Conservation (phyloP, 352 stramenopile species). For the Paralagenidium karlingii region DNA sequence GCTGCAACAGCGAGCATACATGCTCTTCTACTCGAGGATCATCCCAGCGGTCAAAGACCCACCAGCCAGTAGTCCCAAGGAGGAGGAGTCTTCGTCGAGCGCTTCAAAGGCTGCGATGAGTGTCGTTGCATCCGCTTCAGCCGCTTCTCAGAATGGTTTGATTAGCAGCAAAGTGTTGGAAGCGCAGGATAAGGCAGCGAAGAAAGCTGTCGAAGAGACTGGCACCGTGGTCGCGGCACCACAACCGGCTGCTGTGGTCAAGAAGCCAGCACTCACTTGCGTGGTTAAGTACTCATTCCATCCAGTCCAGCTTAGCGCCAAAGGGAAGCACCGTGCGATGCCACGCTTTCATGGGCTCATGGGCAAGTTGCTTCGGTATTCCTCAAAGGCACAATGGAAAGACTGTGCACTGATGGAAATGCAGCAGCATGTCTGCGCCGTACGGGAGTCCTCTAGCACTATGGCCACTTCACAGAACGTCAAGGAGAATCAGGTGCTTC, state of each 20-base stretch:
- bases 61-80: conserved; percentile 5
- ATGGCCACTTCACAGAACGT: too few relatives aligned
- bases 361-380: conserved; percentile 21
- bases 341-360: conserved; percentile 20
- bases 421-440: conserved; percentile 4
- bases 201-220: conserved; percentile 2
- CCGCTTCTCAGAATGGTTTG: too few relatives aligned
- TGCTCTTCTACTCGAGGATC: conserved; percentile 84
- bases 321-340: conserved; percentile 12
- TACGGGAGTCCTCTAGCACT: too few relatives aligned
- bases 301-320: too few relatives aligned
- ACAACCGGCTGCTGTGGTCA: too few relatives aligned
- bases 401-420: conserved; percentile 14
- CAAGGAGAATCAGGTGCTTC: neutral
- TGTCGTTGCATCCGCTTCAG: too few relatives aligned
- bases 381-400: conserved; percentile 9
- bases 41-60: conserved; percentile 21
- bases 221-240: neutral
- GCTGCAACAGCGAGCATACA: conserved; percentile 82
- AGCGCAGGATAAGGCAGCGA: conserved; percentile 10
- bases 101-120: too few relatives aligned
- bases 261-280: too few relatives aligned
- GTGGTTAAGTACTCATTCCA: too few relatives aligned
- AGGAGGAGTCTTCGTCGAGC: too few relatives aligned
- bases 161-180: conserved; percentile 5